phyloP scores from a whole-genome alignment of 2,329 filamentous ascomycete genomes.

The Aspergillus hortae region DNA sequence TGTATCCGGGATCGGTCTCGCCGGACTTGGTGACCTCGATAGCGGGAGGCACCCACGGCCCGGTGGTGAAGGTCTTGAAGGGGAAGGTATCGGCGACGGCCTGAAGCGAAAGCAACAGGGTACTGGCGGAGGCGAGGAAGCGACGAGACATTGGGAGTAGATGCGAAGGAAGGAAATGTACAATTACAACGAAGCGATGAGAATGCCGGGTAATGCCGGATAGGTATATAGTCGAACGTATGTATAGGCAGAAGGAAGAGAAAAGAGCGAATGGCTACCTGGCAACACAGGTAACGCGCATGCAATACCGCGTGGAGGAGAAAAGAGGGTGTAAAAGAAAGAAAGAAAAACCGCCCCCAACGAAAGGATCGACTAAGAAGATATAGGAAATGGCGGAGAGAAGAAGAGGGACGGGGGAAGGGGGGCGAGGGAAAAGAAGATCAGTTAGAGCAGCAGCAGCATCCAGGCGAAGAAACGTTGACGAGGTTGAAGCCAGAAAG shows the following conservation, averaged over 20 bases:
- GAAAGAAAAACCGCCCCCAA: background rate
- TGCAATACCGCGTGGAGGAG: too few relatives aligned
- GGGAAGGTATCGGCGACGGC: slow-evolving; percentile 18
- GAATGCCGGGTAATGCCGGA: too few relatives aligned
- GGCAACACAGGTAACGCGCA: too few relatives aligned
- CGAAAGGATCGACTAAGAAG: background rate
- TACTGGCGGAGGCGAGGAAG: slow-evolving; percentile 10
- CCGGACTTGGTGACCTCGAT: slow-evolving; percentile 31
- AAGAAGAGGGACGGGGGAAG: background rate
- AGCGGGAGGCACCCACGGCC: slow-evolving; percentile 21
- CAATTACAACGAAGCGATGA: too few relatives aligned
- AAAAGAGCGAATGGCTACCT: background rate
- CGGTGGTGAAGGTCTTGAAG: slow-evolving; percentile 14
- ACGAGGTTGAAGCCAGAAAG: background rate
- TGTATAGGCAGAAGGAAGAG: background rate
- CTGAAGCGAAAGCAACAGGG: slow-evolving; percentile 14
- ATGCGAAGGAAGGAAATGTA: background rate
- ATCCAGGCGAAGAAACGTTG: background rate
- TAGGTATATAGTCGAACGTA: too few relatives aligned
- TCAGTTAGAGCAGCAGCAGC: too few relatives aligned
- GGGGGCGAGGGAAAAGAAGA: background rate
- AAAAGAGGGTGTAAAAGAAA: background rate
- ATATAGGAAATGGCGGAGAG: background rate
- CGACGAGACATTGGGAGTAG: slow-evolving; percentile 8
- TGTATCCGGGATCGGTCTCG: slow-evolving; percentile 28